Evolutionary conservation across 2,329 filamentous ascomycete species (phyloP).

Genomic region (Hymenoscyphus repandus): DNA sequence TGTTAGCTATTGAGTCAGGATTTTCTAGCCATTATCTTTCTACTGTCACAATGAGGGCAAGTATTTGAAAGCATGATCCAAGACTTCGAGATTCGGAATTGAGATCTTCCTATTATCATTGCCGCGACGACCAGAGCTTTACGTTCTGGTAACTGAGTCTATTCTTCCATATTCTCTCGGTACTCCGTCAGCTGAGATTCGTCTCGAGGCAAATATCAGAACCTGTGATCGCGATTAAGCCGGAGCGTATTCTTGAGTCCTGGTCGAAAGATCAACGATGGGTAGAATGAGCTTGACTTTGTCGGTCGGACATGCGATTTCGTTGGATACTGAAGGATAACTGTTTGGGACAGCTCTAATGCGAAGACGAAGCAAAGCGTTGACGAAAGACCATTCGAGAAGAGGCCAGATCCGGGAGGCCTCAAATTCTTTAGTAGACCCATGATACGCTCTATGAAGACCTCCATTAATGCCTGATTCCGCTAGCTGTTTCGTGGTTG

Average conservation of each 20-base stretch:
- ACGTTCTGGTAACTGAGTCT: constrained; percentile 54
- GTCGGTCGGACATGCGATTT: constrained; percentile 36
- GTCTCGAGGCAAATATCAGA: constrained; percentile 66
- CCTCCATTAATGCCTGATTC: no score
- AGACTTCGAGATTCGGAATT: no score
- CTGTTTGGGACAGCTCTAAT: neutral
- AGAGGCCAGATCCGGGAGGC: neutral
- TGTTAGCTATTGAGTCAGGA: no score
- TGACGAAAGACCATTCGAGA: neutral
- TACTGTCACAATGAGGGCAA: no score
- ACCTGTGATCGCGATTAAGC: constrained; percentile 87
- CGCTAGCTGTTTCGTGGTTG: no score
- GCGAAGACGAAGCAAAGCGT: neutral
- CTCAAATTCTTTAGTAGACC: neutral
- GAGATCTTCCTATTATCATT: constrained; percentile 7
- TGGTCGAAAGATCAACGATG: constrained; percentile 72
- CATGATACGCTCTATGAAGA: no score
- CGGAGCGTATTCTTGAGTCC: constrained; percentile 89
- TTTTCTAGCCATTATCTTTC: no score
- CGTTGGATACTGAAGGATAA: neutral
- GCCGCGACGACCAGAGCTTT: constrained; percentile 31
- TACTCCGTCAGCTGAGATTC: constrained; percentile 57
- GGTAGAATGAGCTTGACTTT: constrained; percentile 96
- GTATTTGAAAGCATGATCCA: no score
- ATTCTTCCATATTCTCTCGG: constrained; percentile 67